phyloP scores from a whole-genome alignment of 2,329 filamentous ascomycete genomes.

The Colletotrichum cereale region DNA sequence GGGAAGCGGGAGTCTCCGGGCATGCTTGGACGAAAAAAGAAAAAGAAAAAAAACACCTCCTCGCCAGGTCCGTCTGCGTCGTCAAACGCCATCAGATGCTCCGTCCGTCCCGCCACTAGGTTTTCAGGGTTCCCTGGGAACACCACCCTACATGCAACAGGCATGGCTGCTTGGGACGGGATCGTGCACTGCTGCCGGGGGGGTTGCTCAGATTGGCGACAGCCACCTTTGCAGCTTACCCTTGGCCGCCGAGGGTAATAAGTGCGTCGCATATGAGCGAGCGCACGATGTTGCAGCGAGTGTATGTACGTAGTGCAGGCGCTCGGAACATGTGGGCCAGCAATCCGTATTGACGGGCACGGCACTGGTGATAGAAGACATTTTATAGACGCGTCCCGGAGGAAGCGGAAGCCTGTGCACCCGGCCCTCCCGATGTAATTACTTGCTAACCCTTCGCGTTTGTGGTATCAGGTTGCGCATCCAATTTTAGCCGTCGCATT shows the following conservation, averaged over 20 bases:
- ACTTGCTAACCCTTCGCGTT: background rate
- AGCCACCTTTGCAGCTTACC: background rate
- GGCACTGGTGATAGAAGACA: background rate
- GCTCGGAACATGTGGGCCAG: conserved; percentile 19
- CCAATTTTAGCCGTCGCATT: background rate
- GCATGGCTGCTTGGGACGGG: background rate
- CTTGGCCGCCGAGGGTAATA: conserved; percentile 1
- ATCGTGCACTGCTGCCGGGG: background rate
- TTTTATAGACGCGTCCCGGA: conserved; percentile 17
- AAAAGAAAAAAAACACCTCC: too few species aligned
- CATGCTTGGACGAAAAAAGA: too few species aligned
- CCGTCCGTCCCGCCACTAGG: background rate
- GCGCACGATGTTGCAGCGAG: conserved; percentile 9
- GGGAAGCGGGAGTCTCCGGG: too few species aligned
- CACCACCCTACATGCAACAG: background rate
- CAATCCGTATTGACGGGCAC: too few species aligned
- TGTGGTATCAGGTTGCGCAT: background rate
- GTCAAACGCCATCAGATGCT: background rate
- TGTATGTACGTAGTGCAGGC: conserved; percentile 26
- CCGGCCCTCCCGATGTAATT: too few species aligned
- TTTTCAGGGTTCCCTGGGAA: background rate
- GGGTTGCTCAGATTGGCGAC: background rate
- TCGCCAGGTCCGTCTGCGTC: background rate
- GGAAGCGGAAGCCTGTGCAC: background rate
- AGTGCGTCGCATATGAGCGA: conserved; percentile 18